A percentile compares a stretch with the other conserved stretches of the same genome.
These are phyloP conservation scores for Picea abies DNA, from an alignment of 83 land plant species.

Conservation along the genomic window DNA sequence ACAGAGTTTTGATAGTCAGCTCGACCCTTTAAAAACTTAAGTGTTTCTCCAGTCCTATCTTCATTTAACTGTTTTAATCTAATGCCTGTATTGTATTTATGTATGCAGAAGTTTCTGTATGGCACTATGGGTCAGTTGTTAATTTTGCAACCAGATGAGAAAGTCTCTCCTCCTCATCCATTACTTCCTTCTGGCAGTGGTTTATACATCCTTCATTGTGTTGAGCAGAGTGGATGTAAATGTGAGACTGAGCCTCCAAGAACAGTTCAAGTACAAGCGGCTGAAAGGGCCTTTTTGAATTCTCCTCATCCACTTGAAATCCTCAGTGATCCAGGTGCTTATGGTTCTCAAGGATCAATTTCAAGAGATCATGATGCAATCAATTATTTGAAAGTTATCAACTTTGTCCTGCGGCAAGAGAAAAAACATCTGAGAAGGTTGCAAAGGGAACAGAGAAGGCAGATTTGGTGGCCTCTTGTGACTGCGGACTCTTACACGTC, in stretches of 20 bases:
- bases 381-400: constrained; percentile 67
- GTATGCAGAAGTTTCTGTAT: constrained; percentile 69
- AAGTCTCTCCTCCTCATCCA: constrained; percentile 63
- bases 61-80: not conserved
- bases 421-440: constrained; percentile 21
- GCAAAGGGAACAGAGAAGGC: constrained; percentile 33
- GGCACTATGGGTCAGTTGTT: constrained; percentile 64
- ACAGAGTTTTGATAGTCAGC: not conserved
- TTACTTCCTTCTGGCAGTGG: constrained; percentile 58
- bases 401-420: constrained; percentile 37
- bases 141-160: constrained; percentile 70
- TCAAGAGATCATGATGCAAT: constrained; percentile 83
- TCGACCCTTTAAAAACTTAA: too few relatives aligned
- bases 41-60: not conserved
- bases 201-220: constrained; percentile 38
- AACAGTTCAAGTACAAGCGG: constrained; percentile 18
- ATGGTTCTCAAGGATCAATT: constrained; percentile 79
- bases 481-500: not conserved
- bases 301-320: constrained; percentile 83
- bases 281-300: constrained; percentile 67
- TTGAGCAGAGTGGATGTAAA: not conserved
- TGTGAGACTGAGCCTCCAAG: constrained; percentile 4
- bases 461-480: constrained; percentile 42
- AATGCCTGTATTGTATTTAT: not conserved
- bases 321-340: constrained; percentile 75